These are phyloP conservation scores for Pythium utonaiense DNA, from an alignment of 352 stramenopile genomes.

Conservation along the genomic window DNA sequence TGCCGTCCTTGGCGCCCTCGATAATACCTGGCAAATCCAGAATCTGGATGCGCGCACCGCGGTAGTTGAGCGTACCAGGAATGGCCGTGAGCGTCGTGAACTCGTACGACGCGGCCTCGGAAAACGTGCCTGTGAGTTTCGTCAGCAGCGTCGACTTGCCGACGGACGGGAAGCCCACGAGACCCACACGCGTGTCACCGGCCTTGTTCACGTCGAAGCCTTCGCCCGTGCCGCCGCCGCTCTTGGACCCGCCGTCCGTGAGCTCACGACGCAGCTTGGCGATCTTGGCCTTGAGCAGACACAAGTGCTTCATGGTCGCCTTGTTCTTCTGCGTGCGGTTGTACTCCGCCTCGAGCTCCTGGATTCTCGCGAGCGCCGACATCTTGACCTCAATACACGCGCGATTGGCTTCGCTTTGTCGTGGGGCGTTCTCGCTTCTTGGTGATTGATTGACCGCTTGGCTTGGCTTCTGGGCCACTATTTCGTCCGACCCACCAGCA, in stretches of 20 bases:
- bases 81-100: constrained; percentile 99
- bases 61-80: constrained; percentile 97
- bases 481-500: constrained; percentile 12
- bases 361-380: constrained; percentile 71
- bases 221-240: constrained; percentile 62
- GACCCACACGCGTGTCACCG: constrained; percentile 96
- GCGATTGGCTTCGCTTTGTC: too few species aligned
- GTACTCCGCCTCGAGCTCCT: constrained; percentile 91
- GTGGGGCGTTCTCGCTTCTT: neutral
- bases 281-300: constrained; percentile 97
- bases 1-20: constrained; percentile 97
- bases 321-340: constrained; percentile 99
- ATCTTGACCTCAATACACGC: constrained; percentile 6
- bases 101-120: constrained; percentile 95
- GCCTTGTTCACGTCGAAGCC: constrained; percentile 92
- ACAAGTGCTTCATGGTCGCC: constrained; percentile 98
- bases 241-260: constrained; percentile 75
- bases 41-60: constrained; percentile 83
- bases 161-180: constrained; percentile 98
- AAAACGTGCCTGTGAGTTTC: constrained; percentile 95
- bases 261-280: constrained; percentile 95
- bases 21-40: constrained; percentile 96
- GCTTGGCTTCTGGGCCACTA: constrained; percentile 14
- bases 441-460: neutral
- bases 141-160: constrained; percentile 98